Conservation (phyloP, 257 asterid genomes). For the Primulina eburnea region DNA sequence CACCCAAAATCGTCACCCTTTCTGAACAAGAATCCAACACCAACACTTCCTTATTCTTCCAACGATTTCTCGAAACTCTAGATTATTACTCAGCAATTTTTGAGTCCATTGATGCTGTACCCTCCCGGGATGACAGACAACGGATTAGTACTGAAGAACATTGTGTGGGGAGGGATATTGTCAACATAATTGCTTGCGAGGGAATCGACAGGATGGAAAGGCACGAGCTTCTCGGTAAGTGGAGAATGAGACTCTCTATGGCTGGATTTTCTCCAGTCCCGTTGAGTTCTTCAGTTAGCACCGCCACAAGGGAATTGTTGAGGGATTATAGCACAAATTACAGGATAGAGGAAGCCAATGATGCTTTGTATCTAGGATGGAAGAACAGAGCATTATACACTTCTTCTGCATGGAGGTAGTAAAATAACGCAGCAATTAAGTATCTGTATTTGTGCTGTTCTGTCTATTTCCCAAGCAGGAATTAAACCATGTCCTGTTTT, state of each 20-base stretch:
- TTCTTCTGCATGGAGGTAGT: slow-evolving; percentile 81
- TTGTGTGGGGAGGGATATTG: slow-evolving; percentile 77
- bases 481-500: not conserved
- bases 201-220: slow-evolving; percentile 80
- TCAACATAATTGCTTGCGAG: slow-evolving; percentile 84
- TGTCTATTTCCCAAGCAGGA: too few relatives aligned
- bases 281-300: slow-evolving; percentile 56
- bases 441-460: not conserved
- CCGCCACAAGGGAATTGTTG: slow-evolving; percentile 21
- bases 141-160: slow-evolving; percentile 78
- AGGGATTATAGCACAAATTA: slow-evolving; percentile 54
- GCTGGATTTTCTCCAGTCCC: slow-evolving; percentile 71
- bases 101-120: slow-evolving; percentile 75
- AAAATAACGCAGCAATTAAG: not conserved
- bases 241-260: slow-evolving; percentile 68
- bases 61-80: slow-evolving; percentile 28
- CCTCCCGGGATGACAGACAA: slow-evolving; percentile 63
- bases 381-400: slow-evolving; percentile 67
- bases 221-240: slow-evolving; percentile 83
- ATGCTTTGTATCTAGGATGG: slow-evolving; percentile 83
- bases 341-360: slow-evolving; percentile 49
- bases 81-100: slow-evolving; percentile 77
- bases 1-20: slow-evolving; percentile 40
- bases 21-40: slow-evolving; percentile 40
- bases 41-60: slow-evolving; percentile 33